These are phyloP conservation scores for Pseudopyricularia javanii DNA, from an alignment of 2,329 filamentous ascomycete genomes.

Conservation along the genomic window DNA sequence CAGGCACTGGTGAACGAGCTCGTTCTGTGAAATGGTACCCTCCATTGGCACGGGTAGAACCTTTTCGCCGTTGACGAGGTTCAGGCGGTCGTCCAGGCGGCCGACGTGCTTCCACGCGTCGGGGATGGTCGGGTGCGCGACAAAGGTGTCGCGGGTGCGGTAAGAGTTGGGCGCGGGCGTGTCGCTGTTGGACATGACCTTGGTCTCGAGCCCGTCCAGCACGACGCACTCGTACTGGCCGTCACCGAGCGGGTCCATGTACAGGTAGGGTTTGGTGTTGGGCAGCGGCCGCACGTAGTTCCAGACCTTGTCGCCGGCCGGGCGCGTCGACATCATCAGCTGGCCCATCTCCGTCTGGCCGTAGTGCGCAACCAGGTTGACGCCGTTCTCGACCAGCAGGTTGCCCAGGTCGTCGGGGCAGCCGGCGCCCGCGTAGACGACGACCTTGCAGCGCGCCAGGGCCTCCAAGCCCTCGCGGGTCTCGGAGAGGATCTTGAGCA, in stretches of 20 bases:
- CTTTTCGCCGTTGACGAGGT: slow-evolving; percentile 36
- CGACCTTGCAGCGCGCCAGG: slow-evolving; percentile 15
- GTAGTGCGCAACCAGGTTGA: slow-evolving; percentile 44
- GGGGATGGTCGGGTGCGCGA: slow-evolving; percentile 17
- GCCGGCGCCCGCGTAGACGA: slow-evolving; percentile 27
- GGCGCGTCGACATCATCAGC: slow-evolving; percentile 47
- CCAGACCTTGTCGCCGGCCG: slow-evolving; percentile 42
- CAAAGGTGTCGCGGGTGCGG: slow-evolving; percentile 1
- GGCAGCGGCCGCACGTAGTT: slow-evolving; percentile 41
- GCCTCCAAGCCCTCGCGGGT: slow-evolving; percentile 36
- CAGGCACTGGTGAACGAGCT: slow-evolving; percentile 34
- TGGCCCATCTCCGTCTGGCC: slow-evolving; percentile 50
- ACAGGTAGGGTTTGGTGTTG: slow-evolving; percentile 22
- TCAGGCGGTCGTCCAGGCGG: slow-evolving; percentile 22
- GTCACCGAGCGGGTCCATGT: slow-evolving; percentile 18
- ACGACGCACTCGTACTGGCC: slow-evolving; percentile 23
- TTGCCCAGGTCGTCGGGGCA: slow-evolving; percentile 49
- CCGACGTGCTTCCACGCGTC: slow-evolving; percentile 22
- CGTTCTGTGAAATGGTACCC: slow-evolving; percentile 32
- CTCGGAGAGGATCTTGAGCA: slow-evolving; percentile 50
- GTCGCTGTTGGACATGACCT: slow-evolving; percentile 12
- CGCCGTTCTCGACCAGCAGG: slow-evolving; percentile 33
- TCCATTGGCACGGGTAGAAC: slow-evolving; percentile 35
- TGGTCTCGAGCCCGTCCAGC: slow-evolving; percentile 22
- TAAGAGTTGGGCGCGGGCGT: not conserved